Percentiles rank a stretch among this genome's conserved stretches.
Evolutionary conservation across 257 asterid genomes (phyloP).

Genomic region (Rauvolfia tetraphylla): DNA sequence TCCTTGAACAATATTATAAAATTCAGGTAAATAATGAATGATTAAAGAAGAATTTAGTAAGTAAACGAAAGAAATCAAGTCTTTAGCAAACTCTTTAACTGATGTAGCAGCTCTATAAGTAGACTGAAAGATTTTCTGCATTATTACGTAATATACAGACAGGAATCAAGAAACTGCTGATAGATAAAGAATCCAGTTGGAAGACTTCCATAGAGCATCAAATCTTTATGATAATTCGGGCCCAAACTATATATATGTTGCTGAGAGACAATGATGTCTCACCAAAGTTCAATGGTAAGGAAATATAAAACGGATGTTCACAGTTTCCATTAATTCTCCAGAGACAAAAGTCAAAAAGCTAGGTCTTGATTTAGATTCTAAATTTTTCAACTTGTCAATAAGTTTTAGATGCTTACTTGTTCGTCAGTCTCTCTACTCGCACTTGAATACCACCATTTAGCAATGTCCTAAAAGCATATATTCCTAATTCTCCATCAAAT

Average conservation of each 20-base stretch:
- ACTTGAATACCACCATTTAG: constrained; percentile 65
- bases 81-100: background rate
- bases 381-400: background rate
- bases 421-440: constrained; percentile 80
- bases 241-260: background rate
- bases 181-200: background rate
- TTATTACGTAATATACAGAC: background rate
- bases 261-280: no score
- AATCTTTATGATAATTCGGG: background rate
- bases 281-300: no score
- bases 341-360: background rate
- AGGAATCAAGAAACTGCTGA: background rate
- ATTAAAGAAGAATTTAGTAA: background rate
- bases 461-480: constrained; percentile 77
- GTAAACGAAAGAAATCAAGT: no score
- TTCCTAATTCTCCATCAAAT: constrained; percentile 73
- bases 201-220: background rate
- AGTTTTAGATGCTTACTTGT: constrained; percentile 48
- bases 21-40: background rate
- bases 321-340: background rate
- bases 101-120: background rate
- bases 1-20: background rate
- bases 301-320: background rate
- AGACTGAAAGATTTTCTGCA: background rate
- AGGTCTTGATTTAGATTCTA: background rate